phyloP scores from a whole-genome alignment of 768 basidiomycete species.

The Steccherinum ochraceum region DNA sequence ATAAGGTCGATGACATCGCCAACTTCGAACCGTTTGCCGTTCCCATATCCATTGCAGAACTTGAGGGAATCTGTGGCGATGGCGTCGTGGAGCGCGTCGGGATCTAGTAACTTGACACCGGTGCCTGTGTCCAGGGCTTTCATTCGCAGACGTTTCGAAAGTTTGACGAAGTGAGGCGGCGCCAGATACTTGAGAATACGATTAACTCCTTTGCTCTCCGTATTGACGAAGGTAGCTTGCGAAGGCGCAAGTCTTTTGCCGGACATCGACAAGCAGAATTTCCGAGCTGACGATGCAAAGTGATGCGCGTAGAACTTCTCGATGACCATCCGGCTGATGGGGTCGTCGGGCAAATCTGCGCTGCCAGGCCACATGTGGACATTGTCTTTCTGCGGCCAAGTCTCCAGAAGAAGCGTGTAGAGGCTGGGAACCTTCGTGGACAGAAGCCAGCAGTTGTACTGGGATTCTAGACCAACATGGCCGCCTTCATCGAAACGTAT shows the following conservation, averaged over 20 bases:
- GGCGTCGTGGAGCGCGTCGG: neutral
- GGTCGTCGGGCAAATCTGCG: neutral
- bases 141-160: neutral
- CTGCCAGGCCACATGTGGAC: neutral
- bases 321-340: neutral
- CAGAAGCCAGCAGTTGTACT: conserved; percentile 40
- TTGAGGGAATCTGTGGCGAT: neutral
- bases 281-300: neutral
- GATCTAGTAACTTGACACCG: neutral
- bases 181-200: neutral
- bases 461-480: conserved; percentile 24
- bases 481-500: conserved; percentile 34
- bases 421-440: conserved; percentile 28
- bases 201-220: neutral
- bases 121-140: neutral
- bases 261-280: neutral
- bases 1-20: neutral
- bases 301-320: neutral
- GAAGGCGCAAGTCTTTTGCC: neutral
- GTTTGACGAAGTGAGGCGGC: neutral
- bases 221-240: neutral
- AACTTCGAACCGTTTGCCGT: neutral
- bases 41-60: neutral
- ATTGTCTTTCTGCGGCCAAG: conserved; percentile 14
- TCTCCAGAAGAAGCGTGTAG: conserved; percentile 34